phyloP scores from a whole-genome alignment of 2,329 filamentous ascomycete genomes.

The Alternaria sp. region DNA sequence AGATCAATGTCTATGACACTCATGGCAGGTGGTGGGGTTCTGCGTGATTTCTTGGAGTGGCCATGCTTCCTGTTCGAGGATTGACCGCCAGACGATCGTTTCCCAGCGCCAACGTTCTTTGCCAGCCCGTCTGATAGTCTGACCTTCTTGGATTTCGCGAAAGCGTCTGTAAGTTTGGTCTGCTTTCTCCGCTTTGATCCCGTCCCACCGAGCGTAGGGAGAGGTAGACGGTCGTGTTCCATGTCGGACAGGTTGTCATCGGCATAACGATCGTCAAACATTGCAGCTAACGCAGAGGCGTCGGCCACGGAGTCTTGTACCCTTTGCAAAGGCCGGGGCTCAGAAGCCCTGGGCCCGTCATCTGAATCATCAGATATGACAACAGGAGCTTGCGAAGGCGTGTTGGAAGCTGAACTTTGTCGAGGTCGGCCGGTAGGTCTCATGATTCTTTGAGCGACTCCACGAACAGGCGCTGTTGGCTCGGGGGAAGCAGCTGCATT shows the following conservation, averaged over 20 bases:
- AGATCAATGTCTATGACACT: constrained; percentile 60
- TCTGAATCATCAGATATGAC: constrained; percentile 48
- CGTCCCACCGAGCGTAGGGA: constrained; percentile 31
- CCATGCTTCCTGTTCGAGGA: constrained; percentile 10
- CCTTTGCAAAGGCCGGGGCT: constrained; percentile 4
- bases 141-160: constrained; percentile 28
- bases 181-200: constrained; percentile 44
- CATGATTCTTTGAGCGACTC: constrained; percentile 40
- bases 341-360: constrained; percentile 15
- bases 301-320: constrained; percentile 27
- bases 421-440: constrained; percentile 13
- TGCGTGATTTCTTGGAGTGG: constrained; percentile 15
- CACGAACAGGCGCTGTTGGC: constrained; percentile 37
- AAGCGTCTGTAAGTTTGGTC: constrained; percentile 46
- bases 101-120: background rate
- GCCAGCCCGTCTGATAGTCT: constrained; percentile 7
- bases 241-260: constrained; percentile 46
- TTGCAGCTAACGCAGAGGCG: constrained; percentile 30
- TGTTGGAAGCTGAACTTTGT: background rate
- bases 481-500: constrained; percentile 24
- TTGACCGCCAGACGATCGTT: background rate
- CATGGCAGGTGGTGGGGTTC: constrained; percentile 37
- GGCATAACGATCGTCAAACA: constrained; percentile 33
- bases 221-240: constrained; percentile 55
- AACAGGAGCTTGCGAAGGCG: constrained; percentile 27